These are phyloP conservation scores for Wickerhamomyces sp. DNA, from an alignment of 1,139 yeast species.

Conservation along the genomic window DNA sequence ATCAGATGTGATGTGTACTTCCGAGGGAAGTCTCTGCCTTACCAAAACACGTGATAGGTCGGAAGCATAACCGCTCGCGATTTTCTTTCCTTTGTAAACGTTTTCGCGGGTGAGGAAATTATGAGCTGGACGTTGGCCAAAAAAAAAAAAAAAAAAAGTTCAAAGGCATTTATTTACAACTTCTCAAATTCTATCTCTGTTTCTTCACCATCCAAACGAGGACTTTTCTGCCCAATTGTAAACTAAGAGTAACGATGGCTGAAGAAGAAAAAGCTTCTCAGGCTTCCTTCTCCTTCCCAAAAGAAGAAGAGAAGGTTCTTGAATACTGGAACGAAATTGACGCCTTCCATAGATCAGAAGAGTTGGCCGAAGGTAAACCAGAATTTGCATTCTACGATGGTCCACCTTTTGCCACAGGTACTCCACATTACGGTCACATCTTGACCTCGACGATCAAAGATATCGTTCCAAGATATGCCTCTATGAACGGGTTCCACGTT, in stretches of 20 bases:
- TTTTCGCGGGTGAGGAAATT: too few species aligned
- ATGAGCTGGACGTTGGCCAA: too few species aligned
- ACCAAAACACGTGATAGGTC: not conserved
- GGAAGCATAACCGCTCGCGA: too few species aligned
- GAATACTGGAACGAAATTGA: constrained; percentile 83
- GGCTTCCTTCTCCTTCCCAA: constrained; percentile 55
- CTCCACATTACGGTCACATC: constrained; percentile 98
- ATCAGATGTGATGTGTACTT: too few species aligned
- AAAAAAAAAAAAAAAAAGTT: not conserved
- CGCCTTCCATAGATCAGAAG: constrained; percentile 85
- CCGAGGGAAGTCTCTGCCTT: not conserved
- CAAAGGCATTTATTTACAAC: not conserved
- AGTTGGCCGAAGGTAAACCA: constrained; percentile 80
- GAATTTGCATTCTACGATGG: constrained; percentile 95
- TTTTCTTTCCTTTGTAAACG: too few species aligned
- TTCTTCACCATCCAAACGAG: too few species aligned
- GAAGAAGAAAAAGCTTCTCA: constrained; percentile 15
- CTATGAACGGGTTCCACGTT: constrained; percentile 94
- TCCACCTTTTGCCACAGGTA: constrained; percentile 99
- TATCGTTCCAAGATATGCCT: constrained; percentile 94
- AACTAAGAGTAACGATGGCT: constrained; percentile 16
- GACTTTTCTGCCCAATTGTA: too few species aligned
- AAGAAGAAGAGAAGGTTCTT: constrained; percentile 79
- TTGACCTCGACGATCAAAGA: constrained; percentile 96
- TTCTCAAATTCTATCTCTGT: too few species aligned